Base-by-base conservation (phyloP, 495 filamentous ascomycete species). In the Chaetomium fimeti region DNA sequence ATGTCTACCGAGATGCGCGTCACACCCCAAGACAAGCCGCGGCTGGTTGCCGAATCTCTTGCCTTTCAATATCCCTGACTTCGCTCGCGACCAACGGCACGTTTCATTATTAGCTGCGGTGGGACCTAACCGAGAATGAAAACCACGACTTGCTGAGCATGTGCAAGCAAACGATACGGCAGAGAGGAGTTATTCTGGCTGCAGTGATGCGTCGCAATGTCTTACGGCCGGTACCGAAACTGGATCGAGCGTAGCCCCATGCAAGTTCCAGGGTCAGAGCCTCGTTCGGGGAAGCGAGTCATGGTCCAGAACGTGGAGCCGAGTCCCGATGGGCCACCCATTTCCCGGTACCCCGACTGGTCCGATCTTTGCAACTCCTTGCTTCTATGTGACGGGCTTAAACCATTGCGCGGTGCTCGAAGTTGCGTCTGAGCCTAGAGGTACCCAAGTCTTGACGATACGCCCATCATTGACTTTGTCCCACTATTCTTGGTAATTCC, bases 251-350 rank as follows among this genome's bases (percentile, higher is more conserved):
- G 40, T 43, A 18, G 40, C 12, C 15, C 40, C 40, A 43, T 18
- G 13, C 40, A 18, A 43, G 13, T 18, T 18, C 40, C 13, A 43
- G 40, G 13, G 2, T 3, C 13, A 43, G 40, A 18, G 40, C 13
- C 0, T 43, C 40, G 2, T 3, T 15, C 40, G 2, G 5, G 40
- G 40, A 40, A 40, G 40, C 40, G 43, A 47, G 43, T 8, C 43
- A 20, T 20, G n/a, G 43, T 8, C 18, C 43, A n/a, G 43, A 45
- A 56, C 20, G 53, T 56, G 53, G 53, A 40, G 53, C 53, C 53
- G 53, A 38, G 53, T 56, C 53, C 53, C 53, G 53, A 56, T 6
- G 18, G 32, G 8, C 12, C 51, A 3, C 51, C 13, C 51, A 29
- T 25, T 13, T 28, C 51, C 51, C 27, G 51, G 8, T 7, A 4